Base-by-base conservation (phyloP, 2,329 filamentous ascomycete genomes). In the Coniochaeta sp. region DNA sequence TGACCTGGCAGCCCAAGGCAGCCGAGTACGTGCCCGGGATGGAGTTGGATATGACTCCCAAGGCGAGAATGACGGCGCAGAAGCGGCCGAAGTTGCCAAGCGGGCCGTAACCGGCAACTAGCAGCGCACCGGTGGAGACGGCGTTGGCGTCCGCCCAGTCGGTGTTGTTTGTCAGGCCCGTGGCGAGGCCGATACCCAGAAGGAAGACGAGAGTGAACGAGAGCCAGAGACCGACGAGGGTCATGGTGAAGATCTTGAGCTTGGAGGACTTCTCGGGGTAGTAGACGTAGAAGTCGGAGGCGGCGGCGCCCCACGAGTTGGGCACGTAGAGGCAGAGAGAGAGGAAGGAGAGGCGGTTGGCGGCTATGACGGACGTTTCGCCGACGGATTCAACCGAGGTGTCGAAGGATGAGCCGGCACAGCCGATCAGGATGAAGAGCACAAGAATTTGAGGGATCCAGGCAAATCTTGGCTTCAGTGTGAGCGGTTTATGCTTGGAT, bases 251-350 rank as follows among this genome's bases (percentile, higher is more conserved):
- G 52, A 88, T 67, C 50, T 68, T 67, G 22, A 60, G 24, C 16
- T 61, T 64, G 1, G 69, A 67, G 0, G 71, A 72, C 8, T 58
- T 63, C 31, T 68, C 65, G 0, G 70, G 69, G 59, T 70, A 72
- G 63, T 73, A 89, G 59, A 88, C 85, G 65, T 88, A 87, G 68
- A 85, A 89, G 69, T 89, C 87, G 0, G 83, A 83, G n/a, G 82
- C 84, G 1, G 81, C 79, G 5, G 84, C 82, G 1, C 82, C 76
- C 69, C 88, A 90, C 1, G 85, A 87, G 59, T 88, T 81, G 8
- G 84, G 83, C 1, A 83, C 82, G 24, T 86, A 85, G 14, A 89
- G 76, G 64, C 84, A 89, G 55, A 91, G 76, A 12, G 84, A 87
- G 71, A 91, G 88, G 72, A 89, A 91, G 5, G 85, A 88, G 34